Evolutionary conservation across 106 monocot genomes (phyloP).

Genomic region (Triglochin maritima): DNA sequence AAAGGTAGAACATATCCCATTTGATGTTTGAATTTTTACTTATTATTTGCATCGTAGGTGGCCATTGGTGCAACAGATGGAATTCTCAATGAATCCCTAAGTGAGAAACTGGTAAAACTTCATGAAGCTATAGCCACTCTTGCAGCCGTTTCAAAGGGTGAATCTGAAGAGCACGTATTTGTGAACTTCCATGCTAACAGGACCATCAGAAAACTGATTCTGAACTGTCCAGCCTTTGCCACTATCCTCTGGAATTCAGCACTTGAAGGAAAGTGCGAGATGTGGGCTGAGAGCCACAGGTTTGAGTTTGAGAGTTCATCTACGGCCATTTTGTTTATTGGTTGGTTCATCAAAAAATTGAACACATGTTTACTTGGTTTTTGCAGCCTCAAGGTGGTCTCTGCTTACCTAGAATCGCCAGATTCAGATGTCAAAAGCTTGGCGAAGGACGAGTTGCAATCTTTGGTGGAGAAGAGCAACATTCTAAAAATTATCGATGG

Average conservation of each 20-base stretch:
- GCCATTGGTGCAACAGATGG: slow-evolving; percentile 51
- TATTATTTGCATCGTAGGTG: slow-evolving; percentile 22
- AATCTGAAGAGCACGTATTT: slow-evolving; percentile 52
- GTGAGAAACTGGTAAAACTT: slow-evolving; percentile 34
- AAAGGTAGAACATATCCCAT: no score
- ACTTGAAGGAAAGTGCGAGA: slow-evolving; percentile 56
- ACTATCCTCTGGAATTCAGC: slow-evolving; percentile 53
- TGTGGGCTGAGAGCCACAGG: slow-evolving; percentile 93
- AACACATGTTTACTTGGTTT: neutral
- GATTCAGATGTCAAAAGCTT: slow-evolving; percentile 36
- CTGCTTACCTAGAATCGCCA: slow-evolving; percentile 75
- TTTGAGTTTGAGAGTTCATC: slow-evolving; percentile 21
- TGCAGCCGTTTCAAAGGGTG: slow-evolving; percentile 49
- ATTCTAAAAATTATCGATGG: no score
- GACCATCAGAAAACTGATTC: slow-evolving; percentile 66
- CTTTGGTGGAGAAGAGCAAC: slow-evolving; percentile 28
- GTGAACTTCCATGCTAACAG: slow-evolving; percentile 81
- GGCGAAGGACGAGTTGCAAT: slow-evolving; percentile 48
- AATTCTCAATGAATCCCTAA: slow-evolving; percentile 31
- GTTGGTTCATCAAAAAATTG: neutral
- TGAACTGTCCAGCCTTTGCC: slow-evolving; percentile 57
- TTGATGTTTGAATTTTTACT: no score
- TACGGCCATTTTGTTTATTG: neutral
- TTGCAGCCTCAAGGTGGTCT: slow-evolving; percentile 70
- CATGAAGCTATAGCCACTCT: slow-evolving; percentile 63